These are phyloP conservation scores for Cyberlindnera samutprakarnensis DNA, from an alignment of 805 yeast genomes.

Conservation along the genomic window DNA sequence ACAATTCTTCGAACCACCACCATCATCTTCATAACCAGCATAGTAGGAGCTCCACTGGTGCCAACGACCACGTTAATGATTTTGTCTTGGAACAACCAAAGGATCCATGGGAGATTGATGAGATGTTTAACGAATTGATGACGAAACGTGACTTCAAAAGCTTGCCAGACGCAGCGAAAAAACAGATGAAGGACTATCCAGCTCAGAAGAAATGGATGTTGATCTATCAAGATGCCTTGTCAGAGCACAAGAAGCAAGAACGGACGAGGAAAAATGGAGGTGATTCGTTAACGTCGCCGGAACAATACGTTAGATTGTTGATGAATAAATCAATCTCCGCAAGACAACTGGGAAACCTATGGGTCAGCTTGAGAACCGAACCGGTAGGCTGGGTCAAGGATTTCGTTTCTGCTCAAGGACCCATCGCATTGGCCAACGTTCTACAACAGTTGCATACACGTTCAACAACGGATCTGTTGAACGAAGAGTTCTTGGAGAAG, in stretches of 20 bases:
- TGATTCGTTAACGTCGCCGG: constrained; percentile 40
- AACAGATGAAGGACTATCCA: constrained; percentile 68
- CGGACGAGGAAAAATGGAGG: constrained; percentile 26
- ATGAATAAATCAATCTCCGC: constrained; percentile 61
- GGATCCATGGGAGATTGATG: constrained; percentile 59
- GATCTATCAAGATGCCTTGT: constrained; percentile 75
- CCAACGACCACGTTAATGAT: constrained; percentile 7
- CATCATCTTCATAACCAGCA: neutral
- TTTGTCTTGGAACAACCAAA: constrained; percentile 54
- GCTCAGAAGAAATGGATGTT: constrained; percentile 86
- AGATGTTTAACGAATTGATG: constrained; percentile 74
- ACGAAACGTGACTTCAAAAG: constrained; percentile 69
- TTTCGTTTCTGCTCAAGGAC: constrained; percentile 79
- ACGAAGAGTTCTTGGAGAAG: constrained; percentile 46
- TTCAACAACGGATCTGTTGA: constrained; percentile 21
- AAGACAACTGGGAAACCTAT: constrained; percentile 70
- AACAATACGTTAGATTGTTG: constrained; percentile 66
- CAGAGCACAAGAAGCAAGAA: constrained; percentile 57
- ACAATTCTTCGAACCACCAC: constrained; percentile 1
- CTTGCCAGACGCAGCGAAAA: constrained; percentile 64
- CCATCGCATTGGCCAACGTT: constrained; percentile 61
- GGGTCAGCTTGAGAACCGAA: constrained; percentile 91
- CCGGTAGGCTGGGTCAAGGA: constrained; percentile 74
- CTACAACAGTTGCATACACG: constrained; percentile 42
- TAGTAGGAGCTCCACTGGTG: constrained; percentile 2